A percentile compares a stretch with the other conserved stretches of the same genome.
Conservation (phyloP, 2,329 filamentous ascomycete genomes). For the Aspergillus sp. region DNA sequence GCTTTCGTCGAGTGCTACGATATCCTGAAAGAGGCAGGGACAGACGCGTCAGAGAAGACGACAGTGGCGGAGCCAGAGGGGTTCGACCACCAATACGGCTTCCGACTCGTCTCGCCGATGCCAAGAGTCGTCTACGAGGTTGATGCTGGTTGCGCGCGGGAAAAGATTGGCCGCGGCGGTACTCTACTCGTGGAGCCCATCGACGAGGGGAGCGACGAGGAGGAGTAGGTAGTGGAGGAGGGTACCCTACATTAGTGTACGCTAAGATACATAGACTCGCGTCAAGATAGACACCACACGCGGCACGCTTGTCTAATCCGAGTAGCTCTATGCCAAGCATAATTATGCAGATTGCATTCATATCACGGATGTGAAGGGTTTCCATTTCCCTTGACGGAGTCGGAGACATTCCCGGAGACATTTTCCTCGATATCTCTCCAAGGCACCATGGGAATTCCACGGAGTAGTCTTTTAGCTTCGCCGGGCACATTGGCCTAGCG, state of each 20-base stretch:
- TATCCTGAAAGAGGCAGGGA: slow-evolving; percentile 54
- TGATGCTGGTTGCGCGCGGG: slow-evolving; percentile 67
- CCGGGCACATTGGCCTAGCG: background rate
- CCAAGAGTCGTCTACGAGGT: slow-evolving; percentile 80
- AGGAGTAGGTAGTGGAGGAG: slow-evolving; percentile 29
- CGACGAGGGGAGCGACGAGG: slow-evolving; percentile 59
- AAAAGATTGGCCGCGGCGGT: slow-evolving; percentile 78
- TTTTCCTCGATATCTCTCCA: background rate
- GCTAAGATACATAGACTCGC: background rate
- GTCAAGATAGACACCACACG: background rate
- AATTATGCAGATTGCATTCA: background rate
- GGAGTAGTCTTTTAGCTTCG: background rate
- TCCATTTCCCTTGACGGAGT: background rate
- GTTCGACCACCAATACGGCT: slow-evolving; percentile 83
- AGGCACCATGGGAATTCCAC: background rate
- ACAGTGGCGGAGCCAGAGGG: slow-evolving; percentile 60
- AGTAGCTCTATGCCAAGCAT: background rate
- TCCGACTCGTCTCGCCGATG: slow-evolving; percentile 82
- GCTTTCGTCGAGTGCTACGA: slow-evolving; percentile 94
- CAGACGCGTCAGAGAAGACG: slow-evolving; percentile 36
- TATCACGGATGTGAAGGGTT: background rate
- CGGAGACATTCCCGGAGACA: background rate
- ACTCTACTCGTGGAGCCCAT: slow-evolving; percentile 86
- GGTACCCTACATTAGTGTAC: background rate
- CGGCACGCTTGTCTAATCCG: background rate